These are phyloP conservation scores for Cornus florida DNA, from an alignment of 148 eudicot genomes.

Conservation along the genomic window DNA sequence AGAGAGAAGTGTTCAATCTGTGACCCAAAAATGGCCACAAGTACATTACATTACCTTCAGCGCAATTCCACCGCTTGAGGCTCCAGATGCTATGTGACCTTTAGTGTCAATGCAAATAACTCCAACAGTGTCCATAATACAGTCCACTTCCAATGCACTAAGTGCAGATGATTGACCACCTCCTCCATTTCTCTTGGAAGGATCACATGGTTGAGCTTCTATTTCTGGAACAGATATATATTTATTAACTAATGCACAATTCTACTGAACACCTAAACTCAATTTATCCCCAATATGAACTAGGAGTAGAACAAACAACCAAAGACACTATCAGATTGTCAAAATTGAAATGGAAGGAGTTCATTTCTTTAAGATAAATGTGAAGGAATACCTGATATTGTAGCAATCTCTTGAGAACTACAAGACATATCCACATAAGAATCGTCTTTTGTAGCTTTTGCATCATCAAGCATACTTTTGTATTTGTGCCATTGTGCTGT, in stretches of 20 bases:
- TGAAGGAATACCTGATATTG: conserved; percentile 35
- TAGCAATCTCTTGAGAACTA: conserved; percentile 15
- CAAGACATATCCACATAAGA: conserved; percentile 23
- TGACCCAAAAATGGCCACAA: background rate
- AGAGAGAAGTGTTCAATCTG: background rate
- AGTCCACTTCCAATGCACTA: conserved; percentile 45
- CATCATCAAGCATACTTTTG: conserved; percentile 79
- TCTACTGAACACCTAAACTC: background rate
- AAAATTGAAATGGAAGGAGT: background rate
- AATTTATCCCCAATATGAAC: no score
- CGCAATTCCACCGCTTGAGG: conserved; percentile 98
- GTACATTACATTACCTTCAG: conserved; percentile 58
- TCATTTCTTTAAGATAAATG: background rate
- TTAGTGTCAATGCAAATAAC: conserved; percentile 83
- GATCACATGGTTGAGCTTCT: conserved; percentile 29
- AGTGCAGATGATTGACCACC: conserved; percentile 20
- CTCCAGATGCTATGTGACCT: conserved; percentile 85
- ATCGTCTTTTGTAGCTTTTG: conserved; percentile 28
- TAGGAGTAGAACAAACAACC: background rate
- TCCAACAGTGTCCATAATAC: conserved; percentile 84
- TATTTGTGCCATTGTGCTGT: conserved; percentile 75
- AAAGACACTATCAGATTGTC: background rate
- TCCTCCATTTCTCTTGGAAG: conserved; percentile 26
- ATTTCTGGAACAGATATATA: conserved; percentile 18
- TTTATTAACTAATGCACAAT: background rate